Conservation (phyloP, 306 rosid genomes). For the Oxytropis ochrocephala region DNA sequence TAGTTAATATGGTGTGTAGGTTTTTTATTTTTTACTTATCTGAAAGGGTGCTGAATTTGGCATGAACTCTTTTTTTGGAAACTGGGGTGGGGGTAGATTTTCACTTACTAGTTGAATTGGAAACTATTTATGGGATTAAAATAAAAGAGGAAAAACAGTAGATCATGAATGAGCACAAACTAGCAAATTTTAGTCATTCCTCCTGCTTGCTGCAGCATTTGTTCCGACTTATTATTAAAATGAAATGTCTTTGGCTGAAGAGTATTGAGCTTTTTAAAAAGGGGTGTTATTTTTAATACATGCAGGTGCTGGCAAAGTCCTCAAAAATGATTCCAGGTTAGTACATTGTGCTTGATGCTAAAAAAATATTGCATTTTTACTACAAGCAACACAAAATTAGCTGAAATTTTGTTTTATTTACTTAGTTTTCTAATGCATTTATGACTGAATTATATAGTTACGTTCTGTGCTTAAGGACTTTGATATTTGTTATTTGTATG, state of each 20-base stretch:
- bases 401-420: background rate
- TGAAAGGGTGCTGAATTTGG: background rate
- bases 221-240: background rate
- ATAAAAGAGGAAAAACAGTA: background rate
- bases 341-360: constrained; percentile 20
- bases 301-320: constrained; percentile 96
- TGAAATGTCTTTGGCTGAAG: background rate
- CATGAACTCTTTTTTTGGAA: background rate
- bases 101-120: background rate
- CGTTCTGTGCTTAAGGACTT: background rate
- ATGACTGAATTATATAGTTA: background rate
- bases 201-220: background rate
- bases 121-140: background rate
- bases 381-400: no score
- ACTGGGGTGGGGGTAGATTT: background rate
- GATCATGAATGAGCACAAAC: background rate
- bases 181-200: background rate
- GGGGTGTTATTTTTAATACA: constrained; percentile 12
- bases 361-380: background rate
- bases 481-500: background rate
- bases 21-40: no score
- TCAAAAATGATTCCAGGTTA: constrained; percentile 99
- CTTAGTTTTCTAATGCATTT: background rate
- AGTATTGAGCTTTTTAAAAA: background rate
- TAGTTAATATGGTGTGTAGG: no score